These are phyloP conservation scores for Saccharomycopsis phalli DNA, from an alignment of 1,139 yeast species.

Conservation along the genomic window DNA sequence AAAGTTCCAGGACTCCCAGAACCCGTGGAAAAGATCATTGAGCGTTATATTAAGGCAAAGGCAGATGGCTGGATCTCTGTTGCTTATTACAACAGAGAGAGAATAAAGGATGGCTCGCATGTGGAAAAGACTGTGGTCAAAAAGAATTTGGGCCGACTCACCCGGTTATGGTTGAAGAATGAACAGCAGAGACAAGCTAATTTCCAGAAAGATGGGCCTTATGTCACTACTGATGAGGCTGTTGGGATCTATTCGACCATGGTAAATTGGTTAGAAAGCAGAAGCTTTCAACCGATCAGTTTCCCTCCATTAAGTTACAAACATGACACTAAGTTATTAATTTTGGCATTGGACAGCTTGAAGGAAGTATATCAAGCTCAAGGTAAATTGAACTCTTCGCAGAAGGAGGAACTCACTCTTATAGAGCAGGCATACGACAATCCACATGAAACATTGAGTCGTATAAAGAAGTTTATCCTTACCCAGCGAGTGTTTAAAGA, in stretches of 20 bases:
- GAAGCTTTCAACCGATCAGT: slow-evolving; percentile 81
- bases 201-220: slow-evolving; percentile 83
- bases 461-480: slow-evolving; percentile 72
- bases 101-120: slow-evolving; percentile 78
- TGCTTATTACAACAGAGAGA: slow-evolving; percentile 85
- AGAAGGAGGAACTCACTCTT: slow-evolving; percentile 85
- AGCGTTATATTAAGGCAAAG: slow-evolving; percentile 84
- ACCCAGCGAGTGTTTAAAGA: slow-evolving; percentile 93
- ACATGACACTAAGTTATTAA: slow-evolving; percentile 85
- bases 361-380: slow-evolving; percentile 81
- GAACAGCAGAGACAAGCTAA: slow-evolving; percentile 85
- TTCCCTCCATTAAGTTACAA: slow-evolving; percentile 90
- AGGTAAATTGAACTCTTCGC: slow-evolving; percentile 73
- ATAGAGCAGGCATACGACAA: slow-evolving; percentile 96
- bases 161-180: slow-evolving; percentile 84
- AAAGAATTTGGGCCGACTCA: slow-evolving; percentile 84
- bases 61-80: slow-evolving; percentile 97
- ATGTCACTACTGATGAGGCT: slow-evolving; percentile 78
- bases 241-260: slow-evolving; percentile 76
- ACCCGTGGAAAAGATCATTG: slow-evolving; percentile 79
- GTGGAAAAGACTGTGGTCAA: slow-evolving; percentile 92
- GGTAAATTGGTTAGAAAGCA: slow-evolving; percentile 88
- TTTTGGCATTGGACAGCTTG: slow-evolving; percentile 80
- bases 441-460: slow-evolving; percentile 85
- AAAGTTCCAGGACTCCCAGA: slow-evolving; percentile 93